Base-by-base conservation (phyloP, 371 early-diverging fungal species). In the Blakeslea trispora region DNA sequence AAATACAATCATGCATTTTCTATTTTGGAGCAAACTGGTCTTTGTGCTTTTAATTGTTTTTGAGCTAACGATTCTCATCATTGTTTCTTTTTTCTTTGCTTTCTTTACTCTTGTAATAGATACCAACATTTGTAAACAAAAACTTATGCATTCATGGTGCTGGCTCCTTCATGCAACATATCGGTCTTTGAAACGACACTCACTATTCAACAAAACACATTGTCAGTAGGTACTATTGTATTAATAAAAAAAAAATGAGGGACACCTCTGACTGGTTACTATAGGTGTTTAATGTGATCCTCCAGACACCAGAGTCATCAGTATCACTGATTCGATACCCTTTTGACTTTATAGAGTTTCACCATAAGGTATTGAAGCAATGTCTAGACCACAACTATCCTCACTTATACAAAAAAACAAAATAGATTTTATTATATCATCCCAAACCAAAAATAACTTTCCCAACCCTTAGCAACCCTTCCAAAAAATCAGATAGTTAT, bases 281-380 rank as follows among this genome's bases (percentile, higher is more conserved):
- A 22, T 48, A 84, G 85, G 83, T 81, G 2, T 84, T 81, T 53
- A 77, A 74, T 42, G 74, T 84, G 22, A 74, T 82, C n/a, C 74
- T 81, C 42, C 82, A 82, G 50, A 64, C 69, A n/a, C 57, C 69
- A 11, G 49, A 71, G 6, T 63, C 70, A 22, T 76, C 79, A 35
- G 71, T 82, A 2, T 71, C 79, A 14, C 69, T 85, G 2, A 71
- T 78, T 34, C 76, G 86, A 40, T 81, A 81, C 46, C 84, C 82
- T 40, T 74, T 74, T 39, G 86, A 85, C 58, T 81, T 85, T 67
- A 34, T 79, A 15, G 84, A 85, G 17, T 81, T 85, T 63, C 84
- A 85, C 53, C 79, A 82, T 57, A 81, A 81, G 79, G 58, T 58
- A 54, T 17, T 2, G 2, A 37, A 13, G 11, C 3, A 13, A 37